phyloP scores from a whole-genome alignment of 805 yeast genomes.

The Myxozyma neglecta region DNA sequence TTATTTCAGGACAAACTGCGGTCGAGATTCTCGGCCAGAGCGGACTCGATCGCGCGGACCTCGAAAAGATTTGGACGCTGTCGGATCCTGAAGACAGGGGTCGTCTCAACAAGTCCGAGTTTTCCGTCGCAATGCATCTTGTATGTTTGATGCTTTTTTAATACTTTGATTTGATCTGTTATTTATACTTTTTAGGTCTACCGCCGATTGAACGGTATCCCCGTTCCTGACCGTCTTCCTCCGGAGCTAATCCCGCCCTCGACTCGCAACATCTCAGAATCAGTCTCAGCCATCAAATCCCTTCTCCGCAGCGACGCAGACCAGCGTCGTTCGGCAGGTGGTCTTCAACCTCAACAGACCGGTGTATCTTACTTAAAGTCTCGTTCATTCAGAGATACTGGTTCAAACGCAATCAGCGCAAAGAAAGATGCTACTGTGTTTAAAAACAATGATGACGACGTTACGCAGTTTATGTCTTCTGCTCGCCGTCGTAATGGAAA shows the following conservation, averaged over 20 bases:
- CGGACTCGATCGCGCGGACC: slow-evolving; percentile 79
- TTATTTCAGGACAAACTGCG: slow-evolving; percentile 75
- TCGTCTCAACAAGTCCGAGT: slow-evolving; percentile 81
- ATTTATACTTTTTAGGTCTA: slow-evolving; percentile 47
- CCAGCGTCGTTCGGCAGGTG: slow-evolving; percentile 31
- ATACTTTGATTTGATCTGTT: neutral
- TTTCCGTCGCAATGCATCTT: slow-evolving; percentile 95
- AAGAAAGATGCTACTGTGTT: slow-evolving; percentile 55
- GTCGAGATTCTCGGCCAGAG: slow-evolving; percentile 86
- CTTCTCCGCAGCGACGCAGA: slow-evolving; percentile 49
- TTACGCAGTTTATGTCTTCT: slow-evolving; percentile 58
- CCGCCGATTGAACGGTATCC: slow-evolving; percentile 82
- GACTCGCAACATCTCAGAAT: slow-evolving; percentile 67
- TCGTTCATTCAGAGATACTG: slow-evolving; percentile 39
- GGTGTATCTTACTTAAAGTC: slow-evolving; percentile 39
- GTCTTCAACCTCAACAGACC: slow-evolving; percentile 33
- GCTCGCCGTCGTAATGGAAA: slow-evolving; percentile 46
- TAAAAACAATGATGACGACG: slow-evolving; percentile 71
- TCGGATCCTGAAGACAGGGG: slow-evolving; percentile 83
- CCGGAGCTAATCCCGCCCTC: slow-evolving; percentile 90
- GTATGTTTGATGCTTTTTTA: slow-evolving; percentile 36
- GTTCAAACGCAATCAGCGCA: slow-evolving; percentile 37
- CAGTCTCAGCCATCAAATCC: slow-evolving; percentile 68
- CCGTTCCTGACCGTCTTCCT: slow-evolving; percentile 79
- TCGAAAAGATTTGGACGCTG: slow-evolving; percentile 88